These are phyloP conservation scores for Candida pseudoglaebosa DNA, from an alignment of 805 yeast species.

Conservation along the genomic window DNA sequence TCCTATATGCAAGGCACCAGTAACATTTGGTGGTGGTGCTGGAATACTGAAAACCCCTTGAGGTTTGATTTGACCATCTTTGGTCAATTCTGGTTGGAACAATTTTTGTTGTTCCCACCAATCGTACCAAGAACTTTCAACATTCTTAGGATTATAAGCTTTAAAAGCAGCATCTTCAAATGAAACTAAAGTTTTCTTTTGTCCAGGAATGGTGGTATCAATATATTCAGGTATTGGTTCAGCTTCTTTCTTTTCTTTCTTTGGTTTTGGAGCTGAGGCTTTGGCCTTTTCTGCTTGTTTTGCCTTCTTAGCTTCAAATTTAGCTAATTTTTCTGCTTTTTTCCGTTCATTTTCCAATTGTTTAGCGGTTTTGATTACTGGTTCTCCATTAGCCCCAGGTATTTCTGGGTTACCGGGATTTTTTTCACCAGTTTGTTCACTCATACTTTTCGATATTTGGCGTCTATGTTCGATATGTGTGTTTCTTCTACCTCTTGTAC, in stretches of 20 bases:
- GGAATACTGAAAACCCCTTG: conserved; percentile 88
- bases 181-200: conserved; percentile 81
- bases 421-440: conserved; percentile 7
- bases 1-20: conserved; percentile 98
- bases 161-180: conserved; percentile 91
- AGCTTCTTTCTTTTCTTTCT: conserved; percentile 61
- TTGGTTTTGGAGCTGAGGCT: conserved; percentile 52
- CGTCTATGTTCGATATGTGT: conserved; percentile 5
- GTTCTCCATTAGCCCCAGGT: conserved; percentile 13
- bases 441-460: conserved; percentile 6
- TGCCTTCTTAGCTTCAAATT: conserved; percentile 81
- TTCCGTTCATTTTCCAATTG: conserved; percentile 83
- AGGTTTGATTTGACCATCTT: conserved; percentile 70
- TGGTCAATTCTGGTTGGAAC: conserved; percentile 81
- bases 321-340: conserved; percentile 83
- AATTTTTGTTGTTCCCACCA: conserved; percentile 94
- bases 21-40: conserved; percentile 99
- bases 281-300: conserved; percentile 34
- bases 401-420: conserved; percentile 8
- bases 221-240: conserved; percentile 81
- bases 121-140: conserved; percentile 94
- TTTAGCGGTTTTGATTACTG: conserved; percentile 62
- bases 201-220: conserved; percentile 83
- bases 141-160: conserved; percentile 88
- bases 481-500: conserved; percentile 3